phyloP scores from a whole-genome alignment of 192 early-diverging fungal genomes.

The Phycomyces nitens region DNA sequence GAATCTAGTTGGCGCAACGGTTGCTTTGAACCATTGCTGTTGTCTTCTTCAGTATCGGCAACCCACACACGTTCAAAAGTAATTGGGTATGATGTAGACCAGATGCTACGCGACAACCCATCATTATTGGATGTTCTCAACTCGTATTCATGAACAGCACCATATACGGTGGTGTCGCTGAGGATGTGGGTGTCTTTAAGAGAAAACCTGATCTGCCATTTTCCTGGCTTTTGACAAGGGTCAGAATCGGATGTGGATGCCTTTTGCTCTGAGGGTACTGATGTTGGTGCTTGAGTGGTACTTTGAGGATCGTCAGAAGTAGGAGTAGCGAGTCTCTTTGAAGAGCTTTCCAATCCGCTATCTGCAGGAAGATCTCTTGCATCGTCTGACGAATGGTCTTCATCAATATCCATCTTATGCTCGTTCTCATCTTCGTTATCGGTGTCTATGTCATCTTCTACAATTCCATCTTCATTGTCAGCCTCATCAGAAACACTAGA shows the following conservation, averaged over 20 bases:
- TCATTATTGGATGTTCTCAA: slow-evolving; percentile 17
- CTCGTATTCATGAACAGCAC: slow-evolving; percentile 59
- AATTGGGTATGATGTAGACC: slow-evolving; percentile 56
- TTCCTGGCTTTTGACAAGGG: slow-evolving; percentile 21
- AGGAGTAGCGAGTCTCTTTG: no score
- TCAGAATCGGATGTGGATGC: slow-evolving; percentile 24
- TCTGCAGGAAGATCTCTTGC: slow-evolving; percentile 16
- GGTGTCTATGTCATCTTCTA: neutral
- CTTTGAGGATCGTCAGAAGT: no score
- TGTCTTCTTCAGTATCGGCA: slow-evolving; percentile 13
- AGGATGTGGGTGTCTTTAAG: slow-evolving; percentile 43
- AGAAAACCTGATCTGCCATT: slow-evolving; percentile 60
- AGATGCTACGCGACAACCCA: slow-evolving; percentile 40
- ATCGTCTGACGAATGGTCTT: slow-evolving; percentile 2
- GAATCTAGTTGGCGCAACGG: slow-evolving; percentile 5
- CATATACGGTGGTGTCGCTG: slow-evolving; percentile 64
- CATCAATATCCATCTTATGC: slow-evolving; percentile 17
- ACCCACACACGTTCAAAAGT: slow-evolving; percentile 43
- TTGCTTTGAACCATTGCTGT: neutral
- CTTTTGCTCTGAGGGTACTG: no score
- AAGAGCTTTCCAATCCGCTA: no score
- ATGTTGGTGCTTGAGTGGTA: no score
- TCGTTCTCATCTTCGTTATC: neutral
- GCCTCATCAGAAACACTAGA: slow-evolving; percentile 33
- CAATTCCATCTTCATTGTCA: neutral